phyloP scores from a whole-genome alignment of 306 rosid species.

The Senna siamea region DNA sequence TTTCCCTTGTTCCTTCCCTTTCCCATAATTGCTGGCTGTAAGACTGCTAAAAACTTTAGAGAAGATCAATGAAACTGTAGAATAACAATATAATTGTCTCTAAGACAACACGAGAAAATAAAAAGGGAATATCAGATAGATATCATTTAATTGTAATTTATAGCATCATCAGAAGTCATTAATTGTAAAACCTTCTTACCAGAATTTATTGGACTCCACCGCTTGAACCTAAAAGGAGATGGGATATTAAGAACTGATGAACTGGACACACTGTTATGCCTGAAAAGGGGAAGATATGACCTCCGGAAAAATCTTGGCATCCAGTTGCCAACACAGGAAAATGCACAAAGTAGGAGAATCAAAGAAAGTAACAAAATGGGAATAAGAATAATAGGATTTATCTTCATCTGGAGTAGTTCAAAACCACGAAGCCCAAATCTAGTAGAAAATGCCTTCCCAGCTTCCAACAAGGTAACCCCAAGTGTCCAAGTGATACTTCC shows the following conservation, averaged over 20 bases:
- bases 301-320: constrained; percentile 77
- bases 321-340: constrained; percentile 69
- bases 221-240: constrained; percentile 76
- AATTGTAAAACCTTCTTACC: constrained; percentile 59
- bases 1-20: not conserved
- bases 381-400: constrained; percentile 62
- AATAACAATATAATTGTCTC: constrained; percentile 10
- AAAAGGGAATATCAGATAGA: constrained; percentile 12
- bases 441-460: constrained; percentile 68
- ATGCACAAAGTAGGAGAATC: constrained; percentile 69
- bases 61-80: constrained; percentile 16
- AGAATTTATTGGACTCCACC: constrained; percentile 82
- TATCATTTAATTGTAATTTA: not conserved
- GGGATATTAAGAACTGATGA: constrained; percentile 75
- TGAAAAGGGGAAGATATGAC: constrained; percentile 77
- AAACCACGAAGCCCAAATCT: constrained; percentile 62
- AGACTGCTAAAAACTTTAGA: not conserved
- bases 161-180: constrained; percentile 24
- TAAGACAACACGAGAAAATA: constrained; percentile 20
- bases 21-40: not conserved
- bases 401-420: constrained; percentile 64
- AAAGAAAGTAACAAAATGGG: constrained; percentile 65
- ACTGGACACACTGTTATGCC: constrained; percentile 62
- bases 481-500: constrained; percentile 98
- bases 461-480: constrained; percentile 94